Conservation (phyloP, 345 rosid genomes). For the Gynandropsis gynandra region DNA sequence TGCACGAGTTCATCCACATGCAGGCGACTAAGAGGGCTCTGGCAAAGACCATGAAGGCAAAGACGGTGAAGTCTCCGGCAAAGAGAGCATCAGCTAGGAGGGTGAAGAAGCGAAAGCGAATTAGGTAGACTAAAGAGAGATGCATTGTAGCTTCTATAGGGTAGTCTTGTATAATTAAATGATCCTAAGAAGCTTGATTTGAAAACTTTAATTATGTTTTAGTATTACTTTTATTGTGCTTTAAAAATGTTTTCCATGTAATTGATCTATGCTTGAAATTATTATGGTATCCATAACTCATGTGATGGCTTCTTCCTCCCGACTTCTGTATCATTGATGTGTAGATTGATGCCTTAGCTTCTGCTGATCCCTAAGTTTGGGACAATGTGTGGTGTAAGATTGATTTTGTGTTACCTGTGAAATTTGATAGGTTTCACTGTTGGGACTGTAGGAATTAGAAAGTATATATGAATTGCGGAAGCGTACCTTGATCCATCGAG, state of each 20-base stretch:
- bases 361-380: not conserved
- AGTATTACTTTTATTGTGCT: not conserved
- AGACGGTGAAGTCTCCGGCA: constrained; percentile 51
- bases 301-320: no score
- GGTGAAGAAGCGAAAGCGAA: constrained; percentile 32
- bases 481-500: no score
- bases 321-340: no score
- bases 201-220: constrained; percentile 13
- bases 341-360: no score
- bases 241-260: constrained; percentile 6
- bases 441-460: no score
- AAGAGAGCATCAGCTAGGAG: constrained; percentile 39
- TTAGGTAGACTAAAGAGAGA: constrained; percentile 19
- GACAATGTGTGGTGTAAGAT: not conserved
- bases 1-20: no score
- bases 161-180: constrained; percentile 31
- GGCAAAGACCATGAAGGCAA: constrained; percentile 43
- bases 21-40: constrained; percentile 38
- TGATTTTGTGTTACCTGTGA: not conserved
- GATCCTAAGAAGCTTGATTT: constrained; percentile 23
- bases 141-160: constrained; percentile 25
- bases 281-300: no score
- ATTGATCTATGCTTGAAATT: no score
- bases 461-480: no score
- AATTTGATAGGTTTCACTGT: not conserved